Conservation (phyloP, 139 green algal genomes). For the Micromonas commoda region DNA sequence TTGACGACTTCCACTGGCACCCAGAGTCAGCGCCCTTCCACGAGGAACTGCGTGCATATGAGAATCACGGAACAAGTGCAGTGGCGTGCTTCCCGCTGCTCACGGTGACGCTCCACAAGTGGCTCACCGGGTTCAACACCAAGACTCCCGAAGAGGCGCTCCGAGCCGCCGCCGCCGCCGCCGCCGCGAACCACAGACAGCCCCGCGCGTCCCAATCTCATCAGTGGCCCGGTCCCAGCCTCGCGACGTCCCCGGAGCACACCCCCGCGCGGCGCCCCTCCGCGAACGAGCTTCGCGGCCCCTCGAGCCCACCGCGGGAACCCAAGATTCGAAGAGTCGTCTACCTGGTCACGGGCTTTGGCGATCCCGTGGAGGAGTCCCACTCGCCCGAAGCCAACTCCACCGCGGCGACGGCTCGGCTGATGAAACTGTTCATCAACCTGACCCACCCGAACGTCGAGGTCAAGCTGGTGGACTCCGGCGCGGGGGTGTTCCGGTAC, state of each 20-base stretch:
- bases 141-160: background rate
- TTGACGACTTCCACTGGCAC: no score
- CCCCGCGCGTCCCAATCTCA: no score
- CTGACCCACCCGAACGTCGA: background rate
- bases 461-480: background rate
- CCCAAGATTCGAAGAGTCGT: background rate
- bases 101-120: background rate
- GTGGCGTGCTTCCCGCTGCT: constrained; percentile 6
- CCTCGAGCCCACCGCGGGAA: no score
- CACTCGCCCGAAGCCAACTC: background rate
- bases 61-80: background rate
- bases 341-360: background rate
- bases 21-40: no score
- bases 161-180: no score
- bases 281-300: no score
- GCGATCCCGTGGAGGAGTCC: background rate
- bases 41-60: no score
- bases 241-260: no score
- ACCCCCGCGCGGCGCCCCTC: no score
- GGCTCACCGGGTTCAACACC: background rate
- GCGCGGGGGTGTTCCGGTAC: background rate
- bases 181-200: no score
- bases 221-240: no score
- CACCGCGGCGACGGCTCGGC: background rate
- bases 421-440: background rate